Conservation (phyloP, 2,329 filamentous ascomycete genomes). For the Aurifilum marmelostoma region DNA sequence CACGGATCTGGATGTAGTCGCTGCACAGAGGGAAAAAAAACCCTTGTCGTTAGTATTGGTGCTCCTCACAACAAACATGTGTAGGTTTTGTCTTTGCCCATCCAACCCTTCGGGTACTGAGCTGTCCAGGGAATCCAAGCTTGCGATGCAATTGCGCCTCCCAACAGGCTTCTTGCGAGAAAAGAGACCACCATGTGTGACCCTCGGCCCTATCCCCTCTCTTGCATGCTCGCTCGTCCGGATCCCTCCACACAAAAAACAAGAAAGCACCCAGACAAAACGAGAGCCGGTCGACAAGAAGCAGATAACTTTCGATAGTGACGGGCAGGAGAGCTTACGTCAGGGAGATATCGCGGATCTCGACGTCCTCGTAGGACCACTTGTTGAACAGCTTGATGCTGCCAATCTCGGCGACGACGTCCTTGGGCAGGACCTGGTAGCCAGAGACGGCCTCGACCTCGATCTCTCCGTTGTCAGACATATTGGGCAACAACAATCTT, state of each 20-base stretch:
- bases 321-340: constrained; percentile 70
- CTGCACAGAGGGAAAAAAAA: constrained; percentile 55
- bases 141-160: background rate
- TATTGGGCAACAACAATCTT: constrained; percentile 54
- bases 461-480: constrained; percentile 95
- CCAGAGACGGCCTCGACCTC: constrained; percentile 79
- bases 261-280: constrained; percentile 26
- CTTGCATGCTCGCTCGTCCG: background rate
- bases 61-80: constrained; percentile 23
- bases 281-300: background rate
- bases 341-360: constrained; percentile 99
- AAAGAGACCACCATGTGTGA: background rate
- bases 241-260: background rate
- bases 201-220: constrained; percentile 14
- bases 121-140: constrained; percentile 15
- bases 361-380: constrained; percentile 97
- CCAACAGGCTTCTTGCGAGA: background rate
- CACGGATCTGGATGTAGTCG: constrained; percentile 99
- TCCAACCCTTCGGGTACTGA: background rate
- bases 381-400: constrained; percentile 98
- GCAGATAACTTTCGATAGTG: background rate
- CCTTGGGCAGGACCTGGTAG: constrained; percentile 88
- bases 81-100: background rate
- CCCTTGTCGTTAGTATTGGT: constrained; percentile 39
- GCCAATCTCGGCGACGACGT: constrained; percentile 86